Base-by-base conservation (phyloP, 2,329 filamentous ascomycete species). In the Trichoderma simmonsii region DNA sequence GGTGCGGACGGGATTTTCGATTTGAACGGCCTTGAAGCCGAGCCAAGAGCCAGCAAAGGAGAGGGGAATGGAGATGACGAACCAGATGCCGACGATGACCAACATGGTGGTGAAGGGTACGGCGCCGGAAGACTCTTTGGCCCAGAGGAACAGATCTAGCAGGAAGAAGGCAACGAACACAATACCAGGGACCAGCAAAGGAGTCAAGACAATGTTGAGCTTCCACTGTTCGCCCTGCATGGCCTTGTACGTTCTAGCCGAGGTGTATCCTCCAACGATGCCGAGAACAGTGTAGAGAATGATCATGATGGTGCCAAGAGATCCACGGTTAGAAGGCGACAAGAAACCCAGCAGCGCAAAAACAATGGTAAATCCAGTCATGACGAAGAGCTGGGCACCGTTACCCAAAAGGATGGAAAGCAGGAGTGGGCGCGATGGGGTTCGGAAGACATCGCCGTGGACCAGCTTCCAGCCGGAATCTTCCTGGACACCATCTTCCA, bases 391-490 rank as follows among this genome's bases (percentile, higher is more conserved):
- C 83, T 99, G 96, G 12, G 93, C 94, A 73, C 96, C 96, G 79
- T 97, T 98, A 72, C 96, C 96, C 56, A 98, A 87, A 74, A 99
- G 87, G 7, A 99, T 86, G 71, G 95, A 95, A 24, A 99, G 87
- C 15, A 98, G 85, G 32, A 99, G 87, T 1, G 95, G 93, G 73
- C 93, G 91, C 75, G 91, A 89, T 4, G 96, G 96, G 12, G 92
- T 91, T 71, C 96, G 92, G 87, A 99, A 99, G 36, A 98, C 95
- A 81, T 99, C 96, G 69, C 96, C 96, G 78, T 99, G 96, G 1
- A 99, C 95, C 62, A 99, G 85, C 83, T 99, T 99, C 96, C 96
- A 99, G 73, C 96, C 96, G 11, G 95, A 98, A 81, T 99, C 96
- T 79, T 99, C 96, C 81, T 97, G 95, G 1, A 98, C 93, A 39